A percentile compares a stretch with the other conserved stretches of the same genome.
These are phyloP conservation scores for Monosporozyma servazzii DNA, from an alignment of 805 yeast genomes.

Conservation along the genomic window DNA sequence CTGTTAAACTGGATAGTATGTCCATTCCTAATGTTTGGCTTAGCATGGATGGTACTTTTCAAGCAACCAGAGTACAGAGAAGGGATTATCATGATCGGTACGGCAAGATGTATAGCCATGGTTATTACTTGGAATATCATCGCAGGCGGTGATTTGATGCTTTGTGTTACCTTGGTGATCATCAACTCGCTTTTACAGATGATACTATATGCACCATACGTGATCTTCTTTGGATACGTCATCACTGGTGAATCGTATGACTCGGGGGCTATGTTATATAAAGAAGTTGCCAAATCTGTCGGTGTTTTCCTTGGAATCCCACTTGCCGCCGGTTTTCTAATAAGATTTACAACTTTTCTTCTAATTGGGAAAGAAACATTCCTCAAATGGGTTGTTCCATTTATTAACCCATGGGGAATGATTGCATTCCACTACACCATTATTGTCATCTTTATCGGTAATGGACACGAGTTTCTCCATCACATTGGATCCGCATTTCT, in stretches of 20 bases:
- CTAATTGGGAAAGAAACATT: slow-evolving; percentile 29
- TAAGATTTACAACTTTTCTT: slow-evolving; percentile 28
- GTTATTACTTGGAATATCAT: slow-evolving; percentile 50
- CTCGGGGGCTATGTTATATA: slow-evolving; percentile 21
- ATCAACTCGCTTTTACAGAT: slow-evolving; percentile 44
- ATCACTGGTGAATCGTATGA: slow-evolving; percentile 23
- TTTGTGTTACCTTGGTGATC: slow-evolving; percentile 46
- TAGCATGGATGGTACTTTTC: slow-evolving; percentile 44
- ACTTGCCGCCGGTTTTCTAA: slow-evolving; percentile 36
- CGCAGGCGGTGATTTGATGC: slow-evolving; percentile 41
- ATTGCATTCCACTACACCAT: slow-evolving; percentile 46
- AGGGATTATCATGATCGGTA: slow-evolving; percentile 51
- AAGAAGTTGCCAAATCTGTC: slow-evolving; percentile 40
- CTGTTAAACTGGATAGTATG: slow-evolving; percentile 47
- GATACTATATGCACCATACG: slow-evolving; percentile 44
- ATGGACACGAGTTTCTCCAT: slow-evolving; percentile 39
- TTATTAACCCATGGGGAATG: slow-evolving; percentile 41
- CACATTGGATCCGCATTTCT: slow-evolving; percentile 42
- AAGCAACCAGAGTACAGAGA: slow-evolving; percentile 40
- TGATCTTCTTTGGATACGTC: slow-evolving; percentile 39
- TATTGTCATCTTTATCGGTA: slow-evolving; percentile 41
- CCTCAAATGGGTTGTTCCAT: slow-evolving; percentile 32
- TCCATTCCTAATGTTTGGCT: slow-evolving; percentile 47
- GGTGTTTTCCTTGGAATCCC: slow-evolving; percentile 49
- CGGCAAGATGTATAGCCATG: slow-evolving; percentile 57